A percentile compares a stretch with the other conserved stretches of the same genome.
phyloP scores from a whole-genome alignment of 2,329 filamentous ascomycete species.

The Scytalidium sp. region DNA sequence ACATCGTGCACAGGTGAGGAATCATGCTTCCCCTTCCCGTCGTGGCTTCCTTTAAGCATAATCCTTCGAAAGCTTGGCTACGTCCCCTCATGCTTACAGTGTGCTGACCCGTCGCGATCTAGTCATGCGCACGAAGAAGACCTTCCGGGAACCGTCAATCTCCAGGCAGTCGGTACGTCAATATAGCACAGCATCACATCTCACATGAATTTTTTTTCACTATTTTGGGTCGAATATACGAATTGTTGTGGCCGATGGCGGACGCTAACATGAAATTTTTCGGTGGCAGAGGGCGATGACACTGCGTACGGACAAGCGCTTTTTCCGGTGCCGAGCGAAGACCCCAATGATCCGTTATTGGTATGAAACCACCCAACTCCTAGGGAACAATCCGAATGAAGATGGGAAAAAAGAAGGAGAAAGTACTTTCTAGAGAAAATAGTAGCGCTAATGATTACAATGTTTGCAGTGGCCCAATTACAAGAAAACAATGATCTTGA shows the following conservation, averaged over 20 bases:
- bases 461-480: conserved; percentile 44
- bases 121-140: conserved; percentile 55
- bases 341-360: conserved; percentile 58
- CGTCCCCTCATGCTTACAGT: no score
- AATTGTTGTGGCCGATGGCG: no score
- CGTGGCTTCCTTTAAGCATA: neutral
- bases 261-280: neutral
- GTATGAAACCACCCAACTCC: conserved; percentile 21
- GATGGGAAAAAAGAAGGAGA: neutral
- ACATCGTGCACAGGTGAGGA: neutral
- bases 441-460: conserved; percentile 1
- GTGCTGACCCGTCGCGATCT: neutral
- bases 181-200: no score
- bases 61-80: neutral
- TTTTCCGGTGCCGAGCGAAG: conserved; percentile 57
- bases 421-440: neutral
- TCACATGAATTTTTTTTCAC: no score
- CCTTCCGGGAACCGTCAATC: conserved; percentile 54
- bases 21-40: neutral
- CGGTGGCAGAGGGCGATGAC: conserved; percentile 51
- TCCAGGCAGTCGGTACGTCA: conserved; percentile 36
- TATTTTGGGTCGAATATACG: no score
- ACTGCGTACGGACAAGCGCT: conserved; percentile 58
- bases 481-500: conserved; percentile 55
- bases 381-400: neutral